These are phyloP conservation scores for Claviceps digitariae DNA, from an alignment of 2,329 filamentous ascomycete species.

Conservation along the genomic window DNA sequence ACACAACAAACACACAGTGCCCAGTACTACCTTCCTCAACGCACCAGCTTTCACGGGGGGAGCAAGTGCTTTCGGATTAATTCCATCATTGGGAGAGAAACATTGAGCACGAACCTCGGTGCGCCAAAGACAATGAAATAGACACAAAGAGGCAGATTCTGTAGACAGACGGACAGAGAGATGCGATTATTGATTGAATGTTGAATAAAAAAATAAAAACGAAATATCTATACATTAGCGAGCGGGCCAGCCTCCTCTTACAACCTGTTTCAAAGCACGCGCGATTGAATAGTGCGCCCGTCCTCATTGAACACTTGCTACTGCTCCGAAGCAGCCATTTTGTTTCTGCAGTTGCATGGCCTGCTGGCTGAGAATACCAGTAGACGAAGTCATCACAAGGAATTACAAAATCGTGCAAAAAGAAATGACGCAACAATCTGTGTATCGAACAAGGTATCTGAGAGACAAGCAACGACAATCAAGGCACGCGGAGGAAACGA, in stretches of 20 bases:
- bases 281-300: neutral
- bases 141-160: neutral
- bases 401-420: neutral
- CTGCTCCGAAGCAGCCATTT: neutral
- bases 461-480: conserved; percentile 14
- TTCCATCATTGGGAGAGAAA: neutral
- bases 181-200: conserved; percentile 17
- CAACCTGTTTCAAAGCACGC: neutral
- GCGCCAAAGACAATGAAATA: neutral
- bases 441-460: conserved; percentile 51
- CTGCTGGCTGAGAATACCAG: neutral
- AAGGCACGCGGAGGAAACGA: conserved; percentile 11
- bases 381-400: neutral
- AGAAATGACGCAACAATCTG: conserved; percentile 14
- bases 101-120: neutral
- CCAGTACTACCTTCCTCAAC: neutral
- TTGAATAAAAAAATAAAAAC: too few species aligned
- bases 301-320: neutral
- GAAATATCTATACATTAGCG: conserved; percentile 24
- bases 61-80: neutral
- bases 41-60: too few species aligned
- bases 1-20: too few species aligned
- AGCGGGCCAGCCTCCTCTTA: conserved; percentile 16
- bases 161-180: conserved; percentile 7
- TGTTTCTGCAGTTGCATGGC: conserved; percentile 2